Evolutionary conservation across 495 filamentous ascomycete genomes (phyloP), one percentile per base, ranked within the genome.

Genomic region (Pyrenopolyporus hunteri): DNA sequence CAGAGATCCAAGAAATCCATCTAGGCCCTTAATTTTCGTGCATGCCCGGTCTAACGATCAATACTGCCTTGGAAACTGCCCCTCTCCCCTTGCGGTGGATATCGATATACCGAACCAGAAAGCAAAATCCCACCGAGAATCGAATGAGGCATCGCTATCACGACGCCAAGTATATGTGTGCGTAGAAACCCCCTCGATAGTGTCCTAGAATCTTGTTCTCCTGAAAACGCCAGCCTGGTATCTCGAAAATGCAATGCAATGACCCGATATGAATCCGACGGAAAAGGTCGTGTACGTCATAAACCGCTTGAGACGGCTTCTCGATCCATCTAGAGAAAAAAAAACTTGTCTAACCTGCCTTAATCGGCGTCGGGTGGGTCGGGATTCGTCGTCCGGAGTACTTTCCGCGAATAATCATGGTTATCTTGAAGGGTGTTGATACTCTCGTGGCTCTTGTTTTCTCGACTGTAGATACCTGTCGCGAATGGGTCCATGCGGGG

Each of bases 361-460:
- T 36, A 49, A 67, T 67, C 66, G 14, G 64, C 49, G 17, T 74
- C 67, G 13, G 66, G 54, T 5, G 79, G 78, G 54, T 85, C 80
- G 10, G 81, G 80, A 50, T 85, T 85, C 35, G 67, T 78, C 2
- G 80, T 78, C 56, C 81, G 71, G n/a, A 85, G 74, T 14, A 83
- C 79, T 57, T 76, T 74, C 57, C 81, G 69, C 32, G 81, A 83
- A 53, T 83, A 85, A 50, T 85, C 82, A 17, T 80, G 78, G 56
- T 85, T 78, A 59, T 85, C 82, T 53, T 79, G 80, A 2, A 85
- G 66, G 3, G 81, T 83, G 42, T 76, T 74, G 60, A 85, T 64
- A 65, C 80, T 83, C 59, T 83, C 80, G 55, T 76, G 76, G 58
- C 79, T 82, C 60, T 78, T 77, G 47, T 78, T 81, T 20, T 74